Evolutionary conservation across 1,284 basidiomycete species (phyloP).

Genomic region (Cerrena zonata): DNA sequence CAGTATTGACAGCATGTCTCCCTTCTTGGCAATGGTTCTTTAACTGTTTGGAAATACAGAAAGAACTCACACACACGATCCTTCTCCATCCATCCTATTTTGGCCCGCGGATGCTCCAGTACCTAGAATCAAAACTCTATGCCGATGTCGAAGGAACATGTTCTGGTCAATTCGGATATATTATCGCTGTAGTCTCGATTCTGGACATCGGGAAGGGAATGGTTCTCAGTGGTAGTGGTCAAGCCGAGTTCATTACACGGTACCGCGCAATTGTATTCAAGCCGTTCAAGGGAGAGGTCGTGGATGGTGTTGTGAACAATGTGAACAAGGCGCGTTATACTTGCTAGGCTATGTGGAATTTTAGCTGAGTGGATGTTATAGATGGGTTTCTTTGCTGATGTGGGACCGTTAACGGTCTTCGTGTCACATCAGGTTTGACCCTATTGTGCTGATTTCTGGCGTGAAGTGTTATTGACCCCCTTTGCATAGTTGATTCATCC

Average conservation of each 20-base stretch:
- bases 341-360: not conserved
- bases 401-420: conserved; percentile 88
- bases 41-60: conserved; percentile 41
- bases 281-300: conserved; percentile 97
- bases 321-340: conserved; percentile 79
- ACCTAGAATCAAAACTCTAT: conserved; percentile 88
- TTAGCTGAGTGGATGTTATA: conserved; percentile 26
- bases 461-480: too few species aligned
- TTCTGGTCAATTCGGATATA: conserved; percentile 92
- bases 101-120: conserved; percentile 90
- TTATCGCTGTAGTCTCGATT: conserved; percentile 91
- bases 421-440: conserved; percentile 85
- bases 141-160: conserved; percentile 97
- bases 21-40: conserved; percentile 61
- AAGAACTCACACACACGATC: conserved; percentile 92
- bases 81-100: conserved; percentile 97
- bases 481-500: conserved; percentile 85
- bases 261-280: conserved; percentile 95
- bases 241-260: conserved; percentile 87
- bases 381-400: conserved; percentile 98
- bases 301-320: conserved; percentile 92
- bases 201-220: conserved; percentile 86
- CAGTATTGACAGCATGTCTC: conserved; percentile 25
- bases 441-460: conserved; percentile 12
- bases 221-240: conserved; percentile 86